Percentiles rank a stretch among this genome's conserved stretches.
Conservation (phyloP, 2,329 filamentous ascomycete genomes). For the Colletotrichum chrysophilum region DNA sequence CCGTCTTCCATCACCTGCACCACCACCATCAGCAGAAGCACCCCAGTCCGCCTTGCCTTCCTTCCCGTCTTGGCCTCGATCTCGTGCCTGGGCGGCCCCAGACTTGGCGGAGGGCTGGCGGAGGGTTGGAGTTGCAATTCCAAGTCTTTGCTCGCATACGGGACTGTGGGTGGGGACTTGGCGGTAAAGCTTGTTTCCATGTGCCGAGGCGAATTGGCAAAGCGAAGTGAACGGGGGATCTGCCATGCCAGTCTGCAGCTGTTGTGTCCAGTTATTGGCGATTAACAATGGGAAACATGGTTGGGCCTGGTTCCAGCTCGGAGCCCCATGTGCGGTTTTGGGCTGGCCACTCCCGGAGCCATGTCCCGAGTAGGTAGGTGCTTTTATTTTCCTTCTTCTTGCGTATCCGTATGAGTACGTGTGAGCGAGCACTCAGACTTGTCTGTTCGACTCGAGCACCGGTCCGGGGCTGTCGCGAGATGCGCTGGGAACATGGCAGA, state of each 20-base stretch:
- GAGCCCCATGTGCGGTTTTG: background rate
- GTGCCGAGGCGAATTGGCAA: constrained; percentile 7
- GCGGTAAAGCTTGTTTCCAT: constrained; percentile 22
- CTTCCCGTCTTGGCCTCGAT: constrained; percentile 20
- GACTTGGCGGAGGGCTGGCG: constrained; percentile 6
- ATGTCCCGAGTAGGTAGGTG: constrained; percentile 22
- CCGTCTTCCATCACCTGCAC: background rate
- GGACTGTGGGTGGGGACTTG: constrained; percentile 16
- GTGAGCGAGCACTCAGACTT: background rate
- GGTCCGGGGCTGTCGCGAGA: background rate
- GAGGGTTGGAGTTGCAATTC: background rate
- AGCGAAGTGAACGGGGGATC: background rate
- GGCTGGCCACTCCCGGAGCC: constrained; percentile 9
- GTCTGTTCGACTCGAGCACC: background rate
- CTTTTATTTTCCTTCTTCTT: background rate
- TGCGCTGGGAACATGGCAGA: background rate
- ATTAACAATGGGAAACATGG: background rate
- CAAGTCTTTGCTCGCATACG: constrained; percentile 1
- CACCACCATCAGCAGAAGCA: background rate
- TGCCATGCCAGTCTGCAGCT: background rate
- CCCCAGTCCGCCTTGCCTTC: background rate
- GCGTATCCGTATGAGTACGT: background rate
- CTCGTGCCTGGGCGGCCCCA: constrained; percentile 7
- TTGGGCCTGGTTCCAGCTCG: background rate
- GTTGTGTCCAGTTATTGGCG: background rate